phyloP scores from a whole-genome alignment of 2,329 filamentous ascomycete species.

The Aureobasidium sp. region DNA sequence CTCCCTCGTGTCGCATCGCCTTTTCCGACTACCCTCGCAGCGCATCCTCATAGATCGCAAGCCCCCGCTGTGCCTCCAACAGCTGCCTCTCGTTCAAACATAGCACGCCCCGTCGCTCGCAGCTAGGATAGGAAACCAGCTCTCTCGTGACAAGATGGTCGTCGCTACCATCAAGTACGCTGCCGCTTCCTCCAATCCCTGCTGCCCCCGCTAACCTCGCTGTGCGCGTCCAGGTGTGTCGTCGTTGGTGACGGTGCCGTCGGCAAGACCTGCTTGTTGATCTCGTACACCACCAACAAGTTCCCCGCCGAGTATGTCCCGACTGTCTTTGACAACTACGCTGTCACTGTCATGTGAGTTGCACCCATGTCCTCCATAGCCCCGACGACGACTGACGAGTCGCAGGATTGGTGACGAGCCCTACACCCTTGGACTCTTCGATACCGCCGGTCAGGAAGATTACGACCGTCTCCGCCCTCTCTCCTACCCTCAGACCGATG shows the following conservation, averaged over 20 bases:
- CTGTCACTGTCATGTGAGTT: constrained; percentile 97
- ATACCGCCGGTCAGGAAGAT: constrained; percentile 98
- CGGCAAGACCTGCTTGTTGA: constrained; percentile 97
- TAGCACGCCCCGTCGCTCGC: not conserved
- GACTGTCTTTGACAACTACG: constrained; percentile 99
- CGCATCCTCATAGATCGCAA: not conserved
- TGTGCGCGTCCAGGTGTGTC: constrained; percentile 64
- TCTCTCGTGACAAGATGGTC: constrained; percentile 22
- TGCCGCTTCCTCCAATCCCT: not conserved
- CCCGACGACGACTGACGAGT: not conserved
- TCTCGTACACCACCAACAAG: constrained; percentile 99
- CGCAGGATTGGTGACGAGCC: constrained; percentile 95
- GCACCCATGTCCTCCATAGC: too few relatives aligned
- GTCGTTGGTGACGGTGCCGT: constrained; percentile 99
- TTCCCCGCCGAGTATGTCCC: constrained; percentile 99
- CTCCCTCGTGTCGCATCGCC: constrained; percentile 3
- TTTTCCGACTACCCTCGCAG: not conserved
- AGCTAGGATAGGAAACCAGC: not conserved
- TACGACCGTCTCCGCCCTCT: constrained; percentile 92
- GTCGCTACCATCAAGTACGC: constrained; percentile 30
- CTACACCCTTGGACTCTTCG: constrained; percentile 93
- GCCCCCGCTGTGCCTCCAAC: not conserved
- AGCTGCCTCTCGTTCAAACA: constrained; percentile 7
- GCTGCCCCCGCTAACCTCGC: not conserved
- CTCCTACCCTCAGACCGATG: constrained; percentile 96